Base-by-base conservation (phyloP, 1,284 basidiomycete genomes). In the Sphagnurus paluster region DNA sequence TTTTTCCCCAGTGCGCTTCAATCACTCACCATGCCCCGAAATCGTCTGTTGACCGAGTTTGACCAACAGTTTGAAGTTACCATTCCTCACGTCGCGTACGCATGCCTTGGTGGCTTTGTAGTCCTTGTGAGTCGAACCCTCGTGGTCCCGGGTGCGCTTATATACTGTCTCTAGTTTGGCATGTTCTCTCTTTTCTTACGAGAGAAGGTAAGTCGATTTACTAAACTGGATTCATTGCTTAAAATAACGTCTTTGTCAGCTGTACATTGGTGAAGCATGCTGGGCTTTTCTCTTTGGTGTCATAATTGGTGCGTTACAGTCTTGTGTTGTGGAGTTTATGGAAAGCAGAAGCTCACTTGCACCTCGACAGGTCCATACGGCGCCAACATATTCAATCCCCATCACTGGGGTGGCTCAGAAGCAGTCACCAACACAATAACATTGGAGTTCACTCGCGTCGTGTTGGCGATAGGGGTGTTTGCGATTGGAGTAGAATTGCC, bases 401-500 rank as follows among this genome's bases (percentile, higher is more conserved):
- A 86, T 33, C 69, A 74, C 0, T 99, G 96, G 96, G 87, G 81
- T 6, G 75, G 74, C 19, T 57, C 71, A 20, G 71, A 76, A 9
- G 71, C 77, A 16, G 68, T 74, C 4, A 73, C 75, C 7, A 86
- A 93, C 64, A 71, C 72, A 20, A 90, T 96, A 53, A 93, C 86
- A 0, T 74, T 93, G 51, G 97, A 99, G 68, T 77, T 99, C 58
- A 95, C 93, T 16, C 80, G 96, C n/a, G 87, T 99, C 47, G 91
- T 98, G 46, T 85, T 99, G 39, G 96, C 96, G 5, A 90, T 99
- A 47, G 94, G 94, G 30, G 96, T 99, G 3, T 99, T 99, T 66
- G 94, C 96, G 8, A 93, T 99, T 50, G 97, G 97, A 2, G 97
- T 99, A 30, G 92, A 97, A 62, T 71, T 97, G 60, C 94, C 94